A percentile compares a stretch with the other conserved stretches of the same genome.
These are phyloP conservation scores for Cerrena zonata DNA, from an alignment of 1,284 basidiomycete genomes.

Conservation along the genomic window DNA sequence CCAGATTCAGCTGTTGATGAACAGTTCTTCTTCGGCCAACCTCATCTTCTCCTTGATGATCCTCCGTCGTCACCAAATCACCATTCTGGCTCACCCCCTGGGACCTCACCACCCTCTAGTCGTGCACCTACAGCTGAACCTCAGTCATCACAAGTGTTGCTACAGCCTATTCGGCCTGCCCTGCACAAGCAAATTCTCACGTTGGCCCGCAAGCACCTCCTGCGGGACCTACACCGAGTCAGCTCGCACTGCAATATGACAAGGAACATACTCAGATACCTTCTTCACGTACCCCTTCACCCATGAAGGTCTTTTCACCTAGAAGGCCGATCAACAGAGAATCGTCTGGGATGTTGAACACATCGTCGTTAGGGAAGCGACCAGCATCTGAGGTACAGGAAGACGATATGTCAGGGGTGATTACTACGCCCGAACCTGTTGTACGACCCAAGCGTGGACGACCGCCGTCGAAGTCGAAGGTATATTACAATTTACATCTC, in stretches of 20 bases:
- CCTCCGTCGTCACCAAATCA: conserved; percentile 1
- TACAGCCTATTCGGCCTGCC: no score
- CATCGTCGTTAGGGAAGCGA: conserved; percentile 62
- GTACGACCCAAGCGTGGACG: conserved; percentile 35
- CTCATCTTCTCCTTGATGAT: background rate
- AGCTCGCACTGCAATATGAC: conserved; percentile 10
- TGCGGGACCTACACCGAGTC: background rate
- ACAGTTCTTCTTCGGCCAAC: background rate
- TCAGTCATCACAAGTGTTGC: background rate
- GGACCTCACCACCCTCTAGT: conserved; percentile 1
- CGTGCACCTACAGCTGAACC: conserved; percentile 3
- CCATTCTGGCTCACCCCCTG: background rate
- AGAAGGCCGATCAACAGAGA: conserved; percentile 26
- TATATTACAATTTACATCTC: conserved; percentile 20
- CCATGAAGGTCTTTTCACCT: conserved; percentile 39
- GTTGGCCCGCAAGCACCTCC: background rate
- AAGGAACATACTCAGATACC: conserved; percentile 35
- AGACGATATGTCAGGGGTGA: conserved; percentile 17
- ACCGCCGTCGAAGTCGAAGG: conserved; percentile 38
- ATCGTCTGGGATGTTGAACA: conserved; percentile 48
- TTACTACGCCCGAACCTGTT: background rate
- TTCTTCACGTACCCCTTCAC: conserved; percentile 45
- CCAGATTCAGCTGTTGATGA: background rate
- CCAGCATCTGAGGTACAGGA: conserved; percentile 38
- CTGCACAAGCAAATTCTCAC: background rate